Conservation (phyloP, 306 rosid genomes). For the Medicago lupulina region DNA sequence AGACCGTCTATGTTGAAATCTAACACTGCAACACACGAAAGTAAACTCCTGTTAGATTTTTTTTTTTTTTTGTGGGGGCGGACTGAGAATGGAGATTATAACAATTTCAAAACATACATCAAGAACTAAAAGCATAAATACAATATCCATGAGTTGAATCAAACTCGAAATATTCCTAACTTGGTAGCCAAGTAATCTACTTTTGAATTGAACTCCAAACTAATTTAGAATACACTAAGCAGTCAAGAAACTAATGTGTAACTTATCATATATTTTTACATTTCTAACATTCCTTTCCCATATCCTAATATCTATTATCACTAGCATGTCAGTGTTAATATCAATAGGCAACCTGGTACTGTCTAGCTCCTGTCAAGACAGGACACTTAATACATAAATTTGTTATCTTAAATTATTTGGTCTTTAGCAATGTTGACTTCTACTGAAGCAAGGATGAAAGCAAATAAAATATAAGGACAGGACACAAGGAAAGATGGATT, state of each 20-base stretch:
- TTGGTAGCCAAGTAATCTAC: constrained; percentile 21
- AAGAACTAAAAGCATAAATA: constrained; percentile 16
- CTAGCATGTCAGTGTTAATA: too few relatives aligned
- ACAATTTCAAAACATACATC: neutral
- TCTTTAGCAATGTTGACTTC: too few relatives aligned
- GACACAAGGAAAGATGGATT: too few relatives aligned
- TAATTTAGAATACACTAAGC: constrained; percentile 17
- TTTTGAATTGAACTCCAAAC: constrained; percentile 3
- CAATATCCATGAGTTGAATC: neutral
- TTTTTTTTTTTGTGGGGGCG: neutral
- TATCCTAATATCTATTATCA: too few relatives aligned
- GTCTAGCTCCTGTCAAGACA: too few relatives aligned
- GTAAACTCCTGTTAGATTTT: constrained; percentile 14
- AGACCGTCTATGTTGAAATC: constrained; percentile 82
- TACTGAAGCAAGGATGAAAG: too few relatives aligned
- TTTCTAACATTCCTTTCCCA: too few relatives aligned
- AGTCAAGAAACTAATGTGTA: constrained; percentile 19
- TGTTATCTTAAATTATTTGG: too few relatives aligned
- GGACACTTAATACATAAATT: too few relatives aligned
- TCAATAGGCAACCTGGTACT: too few relatives aligned
- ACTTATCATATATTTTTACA: neutral
- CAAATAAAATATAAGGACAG: too few relatives aligned
- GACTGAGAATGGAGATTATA: neutral
- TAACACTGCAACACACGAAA: constrained; percentile 55
- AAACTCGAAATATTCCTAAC: constrained; percentile 1